These are phyloP conservation scores for Penicillium pulvis DNA, from an alignment of 495 filamentous ascomycete species.

Conservation along the genomic window DNA sequence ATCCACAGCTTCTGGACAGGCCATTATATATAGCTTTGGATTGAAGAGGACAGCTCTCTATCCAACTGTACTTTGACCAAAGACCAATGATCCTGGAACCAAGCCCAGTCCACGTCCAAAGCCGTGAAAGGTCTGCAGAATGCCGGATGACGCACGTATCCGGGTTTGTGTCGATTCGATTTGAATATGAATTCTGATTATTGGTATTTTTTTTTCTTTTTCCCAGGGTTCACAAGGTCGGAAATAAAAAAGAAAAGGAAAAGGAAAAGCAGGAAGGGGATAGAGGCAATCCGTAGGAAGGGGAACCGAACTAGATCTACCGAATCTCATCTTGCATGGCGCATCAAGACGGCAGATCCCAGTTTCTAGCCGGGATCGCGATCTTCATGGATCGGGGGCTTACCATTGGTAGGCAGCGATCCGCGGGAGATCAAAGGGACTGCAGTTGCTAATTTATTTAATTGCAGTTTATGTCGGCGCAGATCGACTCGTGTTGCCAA, in stretches of 20 bases:
- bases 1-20: conserved; percentile 6
- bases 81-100: conserved; percentile 1
- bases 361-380: conserved; percentile 3
- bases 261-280: conserved; percentile 8
- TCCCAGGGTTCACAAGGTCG: conserved; percentile 2
- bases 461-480: neutral
- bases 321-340: conserved; percentile 8
- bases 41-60: conserved; percentile 1
- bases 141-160: conserved; percentile 28
- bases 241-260: conserved; percentile 3
- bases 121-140: conserved; percentile 15
- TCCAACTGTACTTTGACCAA: neutral
- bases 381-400: neutral
- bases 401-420: conserved; percentile 9
- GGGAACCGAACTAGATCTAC: conserved; percentile 7
- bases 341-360: neutral
- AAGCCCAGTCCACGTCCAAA: conserved; percentile 17
- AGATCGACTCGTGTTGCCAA: conserved; percentile 18
- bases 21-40: conserved; percentile 25
- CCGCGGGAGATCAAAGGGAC: neutral
- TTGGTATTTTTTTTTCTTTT: neutral
- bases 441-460: neutral
- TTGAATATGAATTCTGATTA: neutral
- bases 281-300: neutral
- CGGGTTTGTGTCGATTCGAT: conserved; percentile 2